Base-by-base conservation (phyloP, 768 basidiomycete genomes). In the Termitomyces sp. region DNA sequence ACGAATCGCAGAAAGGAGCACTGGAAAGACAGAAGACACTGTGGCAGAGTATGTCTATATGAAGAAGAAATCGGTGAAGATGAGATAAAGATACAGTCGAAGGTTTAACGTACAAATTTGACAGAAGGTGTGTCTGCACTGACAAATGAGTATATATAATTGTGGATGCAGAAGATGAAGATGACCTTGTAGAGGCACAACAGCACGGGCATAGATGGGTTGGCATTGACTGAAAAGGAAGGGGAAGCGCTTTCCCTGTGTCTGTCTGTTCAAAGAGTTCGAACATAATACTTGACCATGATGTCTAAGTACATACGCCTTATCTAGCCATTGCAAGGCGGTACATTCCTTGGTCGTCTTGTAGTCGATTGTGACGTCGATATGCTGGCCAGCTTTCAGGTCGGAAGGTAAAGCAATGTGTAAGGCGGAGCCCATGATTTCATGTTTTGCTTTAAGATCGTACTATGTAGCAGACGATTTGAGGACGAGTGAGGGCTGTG, bases 221-320 rank as follows among this genome's bases (percentile, higher is more conserved):
- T 97, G 94, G 67, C 89, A 92, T 67, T 97, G 95, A 60, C 91
- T 93, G 76, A 95, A 98, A 16, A 98, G 72, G 73, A 89, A 97
- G 0, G 92, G 88, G 69, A 90, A 89, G 20, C 76, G 75, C 64
- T 93, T 93, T 8, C 93, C 93, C 60, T 91, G 90, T 0, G 94
- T 97, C 73, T 93, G 87, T 59, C 91, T 47, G 16, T 28, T 56
- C 8, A n/a, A 35, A 44, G 28, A 4, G 7, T 44, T 50, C 35
- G 26, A 47, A 20, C 36, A n/a, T 32, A 43, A 43, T 7, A 6
- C 3, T 32, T 40, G 9, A 2, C 4, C 18, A 10, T 30, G 6
- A 14, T 20, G n/a, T 54, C 18, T 0, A 50, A 55, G 41, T 7
- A 71, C 79, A 46, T 69, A 91, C 86, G 88, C 85, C 69, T 92